phyloP scores from a whole-genome alignment of 305 asterid genomes.

The Petunia hybrid region DNA sequence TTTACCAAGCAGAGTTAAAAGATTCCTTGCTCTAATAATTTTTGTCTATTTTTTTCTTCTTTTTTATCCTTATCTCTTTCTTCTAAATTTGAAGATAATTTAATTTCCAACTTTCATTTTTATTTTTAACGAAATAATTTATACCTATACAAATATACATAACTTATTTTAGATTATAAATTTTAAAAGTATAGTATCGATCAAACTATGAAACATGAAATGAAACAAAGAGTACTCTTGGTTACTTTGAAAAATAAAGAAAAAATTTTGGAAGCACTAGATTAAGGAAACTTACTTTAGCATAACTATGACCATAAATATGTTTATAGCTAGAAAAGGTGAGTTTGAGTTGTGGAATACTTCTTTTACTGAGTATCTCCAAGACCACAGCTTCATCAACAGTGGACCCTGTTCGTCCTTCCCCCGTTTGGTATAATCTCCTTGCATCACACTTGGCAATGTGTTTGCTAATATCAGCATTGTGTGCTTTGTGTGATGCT shows the following conservation, averaged over 20 bases:
- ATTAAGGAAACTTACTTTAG: conserved; percentile 46
- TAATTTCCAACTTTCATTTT: too few relatives aligned
- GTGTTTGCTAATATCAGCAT: conserved; percentile 68
- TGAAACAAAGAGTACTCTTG: background rate
- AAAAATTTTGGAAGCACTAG: background rate
- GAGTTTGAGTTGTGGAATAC: conserved; percentile 68
- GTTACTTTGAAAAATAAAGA: background rate
- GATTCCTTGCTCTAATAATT: too few relatives aligned
- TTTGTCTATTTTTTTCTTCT: too few relatives aligned
- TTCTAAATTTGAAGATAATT: too few relatives aligned
- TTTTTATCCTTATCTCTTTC: too few relatives aligned
- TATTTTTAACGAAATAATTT: too few relatives aligned
- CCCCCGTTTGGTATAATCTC: conserved; percentile 73
- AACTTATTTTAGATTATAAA: too few relatives aligned
- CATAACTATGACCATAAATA: conserved; percentile 75
- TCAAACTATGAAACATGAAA: background rate
- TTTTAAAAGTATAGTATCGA: too few relatives aligned
- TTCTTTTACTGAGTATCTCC: conserved; percentile 77
- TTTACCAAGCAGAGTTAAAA: too few relatives aligned
- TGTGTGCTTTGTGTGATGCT: conserved; percentile 82
- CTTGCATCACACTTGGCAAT: conserved; percentile 78
- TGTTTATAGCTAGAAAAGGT: conserved; percentile 62
- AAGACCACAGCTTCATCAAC: conserved; percentile 67
- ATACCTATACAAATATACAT: too few relatives aligned
- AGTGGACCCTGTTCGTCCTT: conserved; percentile 51